Evolutionary conservation across 805 yeast species (phyloP).

Genomic region (Myxozyma lipomycoides): DNA sequence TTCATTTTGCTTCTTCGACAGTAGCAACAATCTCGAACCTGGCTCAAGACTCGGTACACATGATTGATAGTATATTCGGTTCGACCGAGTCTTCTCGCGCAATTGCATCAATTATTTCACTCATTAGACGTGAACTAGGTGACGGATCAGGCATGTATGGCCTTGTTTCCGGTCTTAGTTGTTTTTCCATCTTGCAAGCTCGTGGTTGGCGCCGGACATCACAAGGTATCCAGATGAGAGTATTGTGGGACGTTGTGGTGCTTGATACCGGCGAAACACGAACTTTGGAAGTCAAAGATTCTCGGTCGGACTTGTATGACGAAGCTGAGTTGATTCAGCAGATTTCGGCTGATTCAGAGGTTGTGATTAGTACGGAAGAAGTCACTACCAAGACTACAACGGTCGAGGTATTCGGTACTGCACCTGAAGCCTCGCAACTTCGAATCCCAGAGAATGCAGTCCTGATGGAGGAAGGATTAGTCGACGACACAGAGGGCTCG

Average conservation of each 20-base stretch:
- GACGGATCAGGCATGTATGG: constrained; percentile 33
- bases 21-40: constrained; percentile 29
- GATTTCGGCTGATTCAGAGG: constrained; percentile 19
- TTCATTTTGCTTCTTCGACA: constrained; percentile 32
- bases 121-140: constrained; percentile 34
- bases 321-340: constrained; percentile 11
- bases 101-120: constrained; percentile 31
- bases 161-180: constrained; percentile 33
- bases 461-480: constrained; percentile 18
- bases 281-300: constrained; percentile 21
- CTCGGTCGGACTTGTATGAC: constrained; percentile 13
- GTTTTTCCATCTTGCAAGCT: constrained; percentile 35
- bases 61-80: constrained; percentile 35
- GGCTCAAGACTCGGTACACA: constrained; percentile 35
- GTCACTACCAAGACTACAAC: constrained; percentile 26
- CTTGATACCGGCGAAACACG: constrained; percentile 35
- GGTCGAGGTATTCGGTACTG: constrained; percentile 16
- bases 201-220: constrained; percentile 30
- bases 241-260: constrained; percentile 37
- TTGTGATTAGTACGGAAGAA: constrained; percentile 22
- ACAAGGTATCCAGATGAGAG: constrained; percentile 28
- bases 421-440: constrained; percentile 3
- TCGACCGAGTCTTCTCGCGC: constrained; percentile 37
- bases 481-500: constrained; percentile 11
- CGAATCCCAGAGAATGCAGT: constrained; percentile 23